Evolutionary conservation across 192 early-diverging fungal genomes (phyloP), one percentile per base, ranked within the genome.

Genomic region (Coemansia sp.): DNA sequence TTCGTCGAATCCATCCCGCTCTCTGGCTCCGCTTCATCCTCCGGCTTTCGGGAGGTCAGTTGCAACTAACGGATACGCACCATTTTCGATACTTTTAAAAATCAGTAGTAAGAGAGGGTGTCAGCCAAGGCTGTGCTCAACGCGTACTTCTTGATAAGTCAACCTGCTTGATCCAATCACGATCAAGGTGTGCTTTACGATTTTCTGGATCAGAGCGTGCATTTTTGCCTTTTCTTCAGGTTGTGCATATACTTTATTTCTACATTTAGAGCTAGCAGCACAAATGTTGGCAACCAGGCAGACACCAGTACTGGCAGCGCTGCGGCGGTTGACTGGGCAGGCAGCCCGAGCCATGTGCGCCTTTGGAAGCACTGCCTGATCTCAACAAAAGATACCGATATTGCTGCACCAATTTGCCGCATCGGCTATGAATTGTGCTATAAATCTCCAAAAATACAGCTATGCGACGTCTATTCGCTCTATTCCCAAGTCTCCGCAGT

Each of bases 1-100:
- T 2, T 35, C 32, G 32, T 2, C 32, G 32, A 82, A 88, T 97
- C 93, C 70, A 97, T 94, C 50, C 32, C 32, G 32, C 32, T 35
- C 32, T 35, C 32, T 35, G 32, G 32, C 50, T 32, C 27, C 21
- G 54, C 29, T 2, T 14, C 49, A 1, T 21, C 25, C 32, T 22
- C 27, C 41, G 21, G 32, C 32, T 8, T 35, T 35, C 32, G 6
- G 6, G 32, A 8, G 21, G n/a, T 23, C 38, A 24, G 22, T 23
- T 22, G 23, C 27, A n/a, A 17, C 10, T 39, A 39, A 77, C 68
- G 69, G 75, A 77, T 77, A 72, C 75, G 75, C 62, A 77, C 75
- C 75, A 77, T 77, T 77, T 71, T 77, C 45, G 48, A 53, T 45
- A 41, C 25, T 60, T 37, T 67, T 12, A 53, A 60, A 22, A 58